Evolutionary conservation across 169 alveolate genomes (phyloP).

Genomic region (Eimeria tenella): DNA sequence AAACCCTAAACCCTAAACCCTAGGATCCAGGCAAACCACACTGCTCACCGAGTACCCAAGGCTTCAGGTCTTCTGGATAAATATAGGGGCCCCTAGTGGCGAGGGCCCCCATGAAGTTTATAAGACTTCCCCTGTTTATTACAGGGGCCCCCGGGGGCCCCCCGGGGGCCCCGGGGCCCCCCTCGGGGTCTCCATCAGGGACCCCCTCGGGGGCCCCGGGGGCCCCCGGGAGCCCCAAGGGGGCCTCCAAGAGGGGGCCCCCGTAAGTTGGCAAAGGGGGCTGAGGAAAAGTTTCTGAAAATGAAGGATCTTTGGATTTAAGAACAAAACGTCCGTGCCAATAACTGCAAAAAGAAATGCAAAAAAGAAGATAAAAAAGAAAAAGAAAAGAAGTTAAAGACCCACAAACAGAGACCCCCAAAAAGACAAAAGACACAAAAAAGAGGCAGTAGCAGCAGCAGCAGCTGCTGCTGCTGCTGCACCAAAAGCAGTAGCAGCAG

Average conservation of each 20-base stretch:
- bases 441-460: neutral
- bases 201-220: neutral
- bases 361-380: neutral
- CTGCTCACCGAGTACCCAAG: conserved; percentile 24
- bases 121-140: conserved; percentile 12
- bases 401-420: neutral
- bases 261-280: conserved; percentile 18
- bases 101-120: conserved; percentile 31
- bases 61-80: conserved; percentile 9
- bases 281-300: neutral
- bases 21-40: neutral
- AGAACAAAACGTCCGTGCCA: conserved; percentile 1
- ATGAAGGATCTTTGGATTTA: neutral
- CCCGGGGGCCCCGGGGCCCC: neutral
- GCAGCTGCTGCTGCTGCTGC: neutral
- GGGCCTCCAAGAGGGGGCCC: neutral
- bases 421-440: neutral
- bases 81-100: neutral
- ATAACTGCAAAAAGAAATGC: neutral
- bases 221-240: neutral
- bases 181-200: neutral
- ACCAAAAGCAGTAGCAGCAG: too few species aligned
- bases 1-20: conserved; percentile 41
- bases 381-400: neutral
- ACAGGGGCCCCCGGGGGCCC: conserved; percentile 39